Evolutionary conservation across 345 rosid species (phyloP).

Genomic region (Bruguiera gymnorhiza): DNA sequence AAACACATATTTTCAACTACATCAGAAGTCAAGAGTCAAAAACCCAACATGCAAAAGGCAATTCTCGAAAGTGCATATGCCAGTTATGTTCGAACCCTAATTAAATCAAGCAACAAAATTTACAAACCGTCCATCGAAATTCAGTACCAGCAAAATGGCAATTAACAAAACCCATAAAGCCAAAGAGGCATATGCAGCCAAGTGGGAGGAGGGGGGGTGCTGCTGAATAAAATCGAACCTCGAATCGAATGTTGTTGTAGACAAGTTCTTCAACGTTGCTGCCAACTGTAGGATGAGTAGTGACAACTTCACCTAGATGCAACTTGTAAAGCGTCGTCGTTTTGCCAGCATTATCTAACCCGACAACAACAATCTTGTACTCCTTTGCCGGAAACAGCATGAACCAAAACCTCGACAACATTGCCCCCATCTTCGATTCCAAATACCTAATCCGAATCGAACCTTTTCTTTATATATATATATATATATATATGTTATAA

Average conservation of each 20-base stretch:
- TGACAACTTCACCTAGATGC: conserved; percentile 92
- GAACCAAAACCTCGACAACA: conserved; percentile 87
- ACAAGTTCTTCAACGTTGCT: conserved; percentile 97
- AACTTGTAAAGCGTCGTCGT: conserved; percentile 94
- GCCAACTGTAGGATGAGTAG: conserved; percentile 94
- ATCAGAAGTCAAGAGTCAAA: no score
- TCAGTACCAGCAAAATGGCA: background rate
- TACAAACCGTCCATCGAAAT: no score
- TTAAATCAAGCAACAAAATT: no score
- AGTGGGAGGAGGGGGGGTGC: no score
- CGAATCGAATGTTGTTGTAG: conserved; percentile 90
- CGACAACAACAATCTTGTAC: conserved; percentile 96
- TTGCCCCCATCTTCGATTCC: conserved; percentile 61
- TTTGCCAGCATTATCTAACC: conserved; percentile 96
- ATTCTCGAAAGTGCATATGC: no score
- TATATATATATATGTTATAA: no score
- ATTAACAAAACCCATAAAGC: background rate
- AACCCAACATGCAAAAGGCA: no score
- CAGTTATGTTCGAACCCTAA: no score
- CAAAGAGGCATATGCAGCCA: background rate
- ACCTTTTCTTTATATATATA: no score
- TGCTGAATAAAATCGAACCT: conserved; percentile 40
- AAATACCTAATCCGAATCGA: background rate
- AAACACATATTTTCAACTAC: no score
- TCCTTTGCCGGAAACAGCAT: conserved; percentile 95